Evolutionary conservation across 2,329 filamentous ascomycete genomes (phyloP), one percentile per base, ranked within the genome.

Genomic region (Cladosporium sp.): DNA sequence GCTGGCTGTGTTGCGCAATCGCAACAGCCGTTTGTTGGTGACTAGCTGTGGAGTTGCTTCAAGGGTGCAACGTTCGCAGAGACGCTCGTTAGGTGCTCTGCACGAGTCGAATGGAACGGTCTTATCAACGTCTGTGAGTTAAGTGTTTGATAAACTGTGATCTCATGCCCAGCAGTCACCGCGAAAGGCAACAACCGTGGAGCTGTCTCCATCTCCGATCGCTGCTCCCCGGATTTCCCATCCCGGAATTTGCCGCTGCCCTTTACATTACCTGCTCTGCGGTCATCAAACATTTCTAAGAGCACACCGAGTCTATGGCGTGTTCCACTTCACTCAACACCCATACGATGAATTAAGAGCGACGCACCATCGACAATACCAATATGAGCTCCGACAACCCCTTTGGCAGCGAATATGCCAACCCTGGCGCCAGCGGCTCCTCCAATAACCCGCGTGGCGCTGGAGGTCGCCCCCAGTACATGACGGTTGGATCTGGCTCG

Each of bases 401-500:
- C 27, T 67, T 63, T 41, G 59, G 54, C 47, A 58, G 59, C 52
- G 61, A 57, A 30, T 57, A 53, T 39, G 61, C 57, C 38, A 56
- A 61, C 53, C 41, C 60, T 30, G 55, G 64, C 47, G 52, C 52
- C 51, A 57, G 61, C 50, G 57, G 58, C 52, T 58, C 62, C 42
- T 58, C 54, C 30, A 56, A 59, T 47, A 51, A 50, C 52, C 42
- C 54, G 44, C 54, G 56, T 47, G 61, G 57, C 58, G 43, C 59
- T 51, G 44, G 50, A 27, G 60, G 52, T 39, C 62, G 70, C 54
- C 86, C 86, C 44, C 78, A 83, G 53, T 96, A 91, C 70, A 88
- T 95, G 85, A 95, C 89, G 4, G 88, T 96, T 44, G 92, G 92
- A 52, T 83, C 79, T 58, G 91, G 91, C 47, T 84, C 85, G 49